These are phyloP conservation scores for Piromyces finnis DNA, from an alignment of 192 early-diverging fungal species.

Conservation along the genomic window DNA sequence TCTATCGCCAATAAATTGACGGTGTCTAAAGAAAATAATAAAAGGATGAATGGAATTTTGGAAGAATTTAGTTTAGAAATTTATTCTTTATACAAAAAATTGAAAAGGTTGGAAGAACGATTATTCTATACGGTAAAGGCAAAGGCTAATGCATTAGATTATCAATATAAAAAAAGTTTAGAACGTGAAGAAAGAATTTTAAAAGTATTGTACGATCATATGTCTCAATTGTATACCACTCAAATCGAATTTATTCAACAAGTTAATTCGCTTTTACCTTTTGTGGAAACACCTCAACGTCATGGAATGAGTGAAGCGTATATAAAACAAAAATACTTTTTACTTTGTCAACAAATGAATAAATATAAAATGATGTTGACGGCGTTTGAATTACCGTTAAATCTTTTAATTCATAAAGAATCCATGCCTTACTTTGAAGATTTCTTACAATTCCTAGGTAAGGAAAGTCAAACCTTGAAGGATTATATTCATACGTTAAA, in stretches of 20 bases:
- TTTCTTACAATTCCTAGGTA: not conserved
- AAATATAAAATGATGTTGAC: not conserved
- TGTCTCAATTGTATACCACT: not conserved
- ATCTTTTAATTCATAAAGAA: not conserved
- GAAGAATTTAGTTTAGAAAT: not conserved
- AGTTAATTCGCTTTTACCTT: not conserved
- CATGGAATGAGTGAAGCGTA: no score
- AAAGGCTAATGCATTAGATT: not conserved
- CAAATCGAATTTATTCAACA: not conserved
- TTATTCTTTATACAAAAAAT: not conserved
- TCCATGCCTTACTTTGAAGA: not conserved
- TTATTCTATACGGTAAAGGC: not conserved
- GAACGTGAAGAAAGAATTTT: not conserved
- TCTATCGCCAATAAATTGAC: not conserved
- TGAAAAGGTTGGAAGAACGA: not conserved
- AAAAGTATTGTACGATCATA: not conserved
- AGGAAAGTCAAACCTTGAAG: not conserved
- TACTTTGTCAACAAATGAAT: not conserved
- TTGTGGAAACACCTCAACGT: not conserved
- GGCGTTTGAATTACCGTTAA: not conserved
- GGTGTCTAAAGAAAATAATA: not conserved
- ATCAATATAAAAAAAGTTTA: not conserved
- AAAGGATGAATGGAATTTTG: not conserved
- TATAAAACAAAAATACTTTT: not conserved
- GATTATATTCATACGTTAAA: not conserved